Conservation (phyloP, 148 eudicot genomes). For the Silene uniflora region DNA sequence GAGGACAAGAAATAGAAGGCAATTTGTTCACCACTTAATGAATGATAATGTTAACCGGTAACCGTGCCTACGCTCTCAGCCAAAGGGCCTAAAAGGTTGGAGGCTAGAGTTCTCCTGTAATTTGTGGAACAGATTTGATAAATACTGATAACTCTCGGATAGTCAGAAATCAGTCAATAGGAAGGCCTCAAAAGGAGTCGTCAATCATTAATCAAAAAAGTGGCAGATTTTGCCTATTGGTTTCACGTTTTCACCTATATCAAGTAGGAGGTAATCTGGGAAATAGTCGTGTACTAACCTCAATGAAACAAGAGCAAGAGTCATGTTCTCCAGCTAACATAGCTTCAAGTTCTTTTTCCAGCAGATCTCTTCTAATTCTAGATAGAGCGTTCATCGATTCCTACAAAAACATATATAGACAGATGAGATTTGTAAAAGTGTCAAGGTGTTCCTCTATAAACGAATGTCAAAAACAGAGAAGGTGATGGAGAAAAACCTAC, state of each 20-base stretch:
- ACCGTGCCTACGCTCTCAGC: too few species aligned
- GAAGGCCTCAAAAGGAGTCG: too few species aligned
- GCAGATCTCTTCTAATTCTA: conserved; percentile 62
- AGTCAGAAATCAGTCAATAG: too few species aligned
- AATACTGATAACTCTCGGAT: too few species aligned
- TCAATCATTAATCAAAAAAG: background rate
- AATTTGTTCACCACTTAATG: background rate
- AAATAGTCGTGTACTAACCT: conserved; percentile 39
- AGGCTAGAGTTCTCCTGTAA: too few species aligned
- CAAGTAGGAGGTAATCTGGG: background rate
- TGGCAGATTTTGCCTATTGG: background rate
- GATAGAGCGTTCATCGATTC: conserved; percentile 73
- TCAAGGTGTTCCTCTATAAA: background rate
- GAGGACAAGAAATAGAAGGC: background rate
- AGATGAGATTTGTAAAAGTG: background rate
- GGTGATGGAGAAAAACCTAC: background rate
- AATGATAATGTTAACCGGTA: background rate
- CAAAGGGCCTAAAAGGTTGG: too few species aligned
- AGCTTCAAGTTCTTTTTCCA: conserved; percentile 93
- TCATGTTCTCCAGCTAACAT: conserved; percentile 86
- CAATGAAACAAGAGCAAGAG: conserved; percentile 88
- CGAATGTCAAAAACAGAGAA: background rate
- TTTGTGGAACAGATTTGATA: too few species aligned
- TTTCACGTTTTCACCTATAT: background rate
- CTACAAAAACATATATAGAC: conserved; percentile 31